phyloP scores from a whole-genome alignment of 192 early-diverging fungal genomes.

The Oehlia diaphana region DNA sequence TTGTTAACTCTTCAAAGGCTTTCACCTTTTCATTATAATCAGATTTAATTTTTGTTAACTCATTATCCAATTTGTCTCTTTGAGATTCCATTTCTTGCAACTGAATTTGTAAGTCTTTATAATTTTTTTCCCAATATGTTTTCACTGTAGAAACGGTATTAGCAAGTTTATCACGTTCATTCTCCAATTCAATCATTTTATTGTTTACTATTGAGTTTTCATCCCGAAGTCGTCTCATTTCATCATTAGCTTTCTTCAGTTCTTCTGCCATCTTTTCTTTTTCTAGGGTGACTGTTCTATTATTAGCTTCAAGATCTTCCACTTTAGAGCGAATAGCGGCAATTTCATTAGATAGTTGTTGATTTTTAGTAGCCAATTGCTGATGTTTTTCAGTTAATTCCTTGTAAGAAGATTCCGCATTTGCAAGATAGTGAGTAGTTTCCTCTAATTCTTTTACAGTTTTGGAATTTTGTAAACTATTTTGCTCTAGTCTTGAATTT shows the following conservation, averaged over 20 bases:
- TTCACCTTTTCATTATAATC: not conserved
- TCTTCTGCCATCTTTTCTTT: not conserved
- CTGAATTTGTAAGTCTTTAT: not conserved
- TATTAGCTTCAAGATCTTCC: not conserved
- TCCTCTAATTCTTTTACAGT: not conserved
- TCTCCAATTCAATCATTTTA: not conserved
- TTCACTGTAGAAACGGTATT: not conserved
- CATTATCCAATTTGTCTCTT: constrained; percentile 6
- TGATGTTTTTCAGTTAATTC: not conserved
- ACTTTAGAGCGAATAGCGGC: not conserved
- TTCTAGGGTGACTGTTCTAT: not conserved
- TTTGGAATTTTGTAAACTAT: not conserved
- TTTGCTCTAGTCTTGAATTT: not conserved
- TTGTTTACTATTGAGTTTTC: not conserved
- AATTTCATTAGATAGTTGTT: not conserved
- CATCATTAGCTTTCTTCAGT: not conserved
- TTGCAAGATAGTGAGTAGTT: not conserved
- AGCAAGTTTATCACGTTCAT: not conserved
- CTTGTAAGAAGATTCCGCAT: not conserved
- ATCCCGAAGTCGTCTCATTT: not conserved
- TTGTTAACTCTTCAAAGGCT: not conserved
- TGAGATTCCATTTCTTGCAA: not conserved
- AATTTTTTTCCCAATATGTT: constrained; percentile 7
- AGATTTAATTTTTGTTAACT: not conserved
- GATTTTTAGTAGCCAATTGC: not conserved